Percentiles rank a stretch among this genome's conserved stretches.
Evolutionary conservation across 2,329 filamentous ascomycete species (phyloP).

Genomic region (Mariannaea sp.): DNA sequence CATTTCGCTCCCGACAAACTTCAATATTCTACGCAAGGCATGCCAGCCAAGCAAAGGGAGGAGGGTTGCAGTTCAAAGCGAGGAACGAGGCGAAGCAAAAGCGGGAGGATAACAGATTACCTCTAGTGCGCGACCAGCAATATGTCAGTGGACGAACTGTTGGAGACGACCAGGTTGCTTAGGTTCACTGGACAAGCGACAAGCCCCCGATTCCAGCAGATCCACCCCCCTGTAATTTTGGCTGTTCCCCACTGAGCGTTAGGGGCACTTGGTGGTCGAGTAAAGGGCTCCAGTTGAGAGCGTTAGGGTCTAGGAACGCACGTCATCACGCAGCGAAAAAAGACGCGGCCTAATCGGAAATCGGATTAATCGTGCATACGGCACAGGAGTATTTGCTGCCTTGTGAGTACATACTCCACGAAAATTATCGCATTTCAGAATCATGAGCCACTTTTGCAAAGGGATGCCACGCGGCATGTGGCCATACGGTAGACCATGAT

Average conservation of each 20-base stretch:
- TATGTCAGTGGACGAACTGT: constrained; percentile 26
- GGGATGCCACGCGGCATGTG: constrained; percentile 12
- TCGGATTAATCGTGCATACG: constrained; percentile 1
- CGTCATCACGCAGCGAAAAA: constrained; percentile 31
- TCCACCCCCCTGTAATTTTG: constrained; percentile 29
- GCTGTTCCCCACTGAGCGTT: constrained; percentile 15
- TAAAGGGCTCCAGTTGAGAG: constrained; percentile 1
- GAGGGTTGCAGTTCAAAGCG: background rate
- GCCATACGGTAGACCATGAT: constrained; percentile 1
- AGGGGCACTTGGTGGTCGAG: constrained; percentile 27
- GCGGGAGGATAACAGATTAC: constrained; percentile 11
- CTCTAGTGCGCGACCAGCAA: constrained; percentile 4
- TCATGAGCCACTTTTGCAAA: constrained; percentile 7
- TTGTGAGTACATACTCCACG: background rate
- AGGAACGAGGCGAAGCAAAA: background rate
- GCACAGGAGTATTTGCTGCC: no score
- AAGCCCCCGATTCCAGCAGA: constrained; percentile 6
- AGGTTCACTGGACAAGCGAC: constrained; percentile 5
- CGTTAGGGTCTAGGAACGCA: constrained; percentile 21
- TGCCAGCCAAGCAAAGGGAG: background rate
- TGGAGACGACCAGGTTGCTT: constrained; percentile 28
- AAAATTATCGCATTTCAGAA: background rate
- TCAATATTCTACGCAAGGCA: background rate
- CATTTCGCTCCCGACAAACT: constrained; percentile 21
- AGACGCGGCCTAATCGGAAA: constrained; percentile 7